phyloP scores from a whole-genome alignment of 768 basidiomycete genomes.

The Boletus bicolor region DNA sequence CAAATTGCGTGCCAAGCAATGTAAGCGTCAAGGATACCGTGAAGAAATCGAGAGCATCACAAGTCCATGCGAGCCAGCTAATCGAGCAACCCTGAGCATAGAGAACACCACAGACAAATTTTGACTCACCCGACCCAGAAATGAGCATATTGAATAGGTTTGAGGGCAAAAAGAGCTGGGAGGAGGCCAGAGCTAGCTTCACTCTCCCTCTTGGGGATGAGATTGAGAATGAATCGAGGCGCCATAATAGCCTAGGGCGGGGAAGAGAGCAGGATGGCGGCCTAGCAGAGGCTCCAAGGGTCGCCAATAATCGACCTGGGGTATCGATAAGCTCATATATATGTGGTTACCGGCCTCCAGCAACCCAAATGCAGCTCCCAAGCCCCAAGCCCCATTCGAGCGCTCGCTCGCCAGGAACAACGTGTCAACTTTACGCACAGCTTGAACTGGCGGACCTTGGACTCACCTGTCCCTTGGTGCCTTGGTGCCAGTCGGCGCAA shows the following conservation, averaged over 20 bases:
- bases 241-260: conserved; percentile 8
- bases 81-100: not conserved
- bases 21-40: conserved; percentile 61
- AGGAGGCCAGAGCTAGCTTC: conserved; percentile 37
- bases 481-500: not conserved
- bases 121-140: conserved; percentile 53
- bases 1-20: conserved; percentile 47
- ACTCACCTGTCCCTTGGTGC: not conserved
- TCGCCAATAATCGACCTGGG: not conserved
- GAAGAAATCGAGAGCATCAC: conserved; percentile 87
- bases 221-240: conserved; percentile 41
- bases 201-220: conserved; percentile 48
- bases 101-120: not conserved
- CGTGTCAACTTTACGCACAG: conserved; percentile 14
- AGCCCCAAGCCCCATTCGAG: not conserved
- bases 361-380: conserved; percentile 13
- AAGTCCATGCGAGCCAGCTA: conserved; percentile 84
- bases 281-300: not conserved
- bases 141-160: conserved; percentile 53
- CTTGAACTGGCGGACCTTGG: conserved; percentile 7
- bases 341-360: not conserved
- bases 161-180: conserved; percentile 41
- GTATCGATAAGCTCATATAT: conserved; percentile 5
- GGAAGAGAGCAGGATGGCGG: not conserved
- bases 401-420: conserved; percentile 18